A percentile compares a stretch with the other conserved stretches of the same genome.
Evolutionary conservation across 1,139 yeast species (phyloP).

Genomic region (Barnettozyma hawaiiensis): DNA sequence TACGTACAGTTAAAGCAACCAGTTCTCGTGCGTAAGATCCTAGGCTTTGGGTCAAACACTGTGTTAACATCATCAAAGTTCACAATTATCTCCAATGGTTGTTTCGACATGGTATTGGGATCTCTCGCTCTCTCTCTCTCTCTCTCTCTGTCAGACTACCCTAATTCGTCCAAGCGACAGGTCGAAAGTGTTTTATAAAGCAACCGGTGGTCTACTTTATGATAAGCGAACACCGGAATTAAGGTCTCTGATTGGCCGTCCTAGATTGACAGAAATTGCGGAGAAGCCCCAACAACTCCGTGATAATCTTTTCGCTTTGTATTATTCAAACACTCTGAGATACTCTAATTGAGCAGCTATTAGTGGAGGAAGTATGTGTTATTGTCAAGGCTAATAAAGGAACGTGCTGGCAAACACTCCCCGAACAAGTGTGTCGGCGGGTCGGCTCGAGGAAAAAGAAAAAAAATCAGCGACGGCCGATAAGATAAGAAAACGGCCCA

Average conservation of each 20-base stretch:
- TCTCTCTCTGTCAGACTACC: too few relatives aligned
- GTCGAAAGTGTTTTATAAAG: neutral
- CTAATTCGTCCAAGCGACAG: neutral
- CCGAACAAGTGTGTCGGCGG: too few relatives aligned
- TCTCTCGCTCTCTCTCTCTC: too few relatives aligned
- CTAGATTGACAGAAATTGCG: neutral
- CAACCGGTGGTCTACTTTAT: neutral
- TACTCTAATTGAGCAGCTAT: too few relatives aligned
- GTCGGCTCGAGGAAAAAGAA: too few relatives aligned
- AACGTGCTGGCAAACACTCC: too few relatives aligned
- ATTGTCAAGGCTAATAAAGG: neutral
- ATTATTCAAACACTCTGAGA: too few relatives aligned
- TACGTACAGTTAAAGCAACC: slow-evolving; percentile 41
- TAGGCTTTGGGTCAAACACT: slow-evolving; percentile 3
- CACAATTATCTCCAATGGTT: slow-evolving; percentile 7
- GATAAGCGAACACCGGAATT: neutral
- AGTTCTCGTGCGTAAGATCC: slow-evolving; percentile 32
- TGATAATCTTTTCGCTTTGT: too few relatives aligned
- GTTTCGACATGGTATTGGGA: neutral
- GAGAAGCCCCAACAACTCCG: neutral
- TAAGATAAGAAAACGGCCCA: neutral
- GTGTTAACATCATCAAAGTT: slow-evolving; percentile 4
- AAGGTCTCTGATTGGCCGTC: neutral
- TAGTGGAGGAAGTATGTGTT: neutral
- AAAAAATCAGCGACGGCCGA: neutral